phyloP scores from a whole-genome alignment of 352 stramenopile species.

The Globisporangium uncinulatum region DNA sequence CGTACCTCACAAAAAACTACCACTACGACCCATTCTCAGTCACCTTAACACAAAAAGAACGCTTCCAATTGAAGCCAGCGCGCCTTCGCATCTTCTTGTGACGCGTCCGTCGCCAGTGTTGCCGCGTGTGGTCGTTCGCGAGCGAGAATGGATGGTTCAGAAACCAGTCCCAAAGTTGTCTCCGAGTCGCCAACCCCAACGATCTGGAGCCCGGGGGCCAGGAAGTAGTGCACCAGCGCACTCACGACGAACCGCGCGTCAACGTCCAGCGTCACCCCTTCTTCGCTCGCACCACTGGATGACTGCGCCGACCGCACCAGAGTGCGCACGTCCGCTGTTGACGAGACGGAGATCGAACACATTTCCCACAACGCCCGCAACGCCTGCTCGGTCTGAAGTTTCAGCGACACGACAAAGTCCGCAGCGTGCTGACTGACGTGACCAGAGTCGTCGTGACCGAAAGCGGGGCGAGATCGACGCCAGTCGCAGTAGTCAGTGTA shows the following conservation, averaged over 20 bases:
- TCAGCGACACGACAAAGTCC: constrained; percentile 30
- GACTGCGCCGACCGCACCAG: background rate
- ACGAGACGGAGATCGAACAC: constrained; percentile 10
- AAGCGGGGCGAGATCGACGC: background rate
- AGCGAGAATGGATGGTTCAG: too few species aligned
- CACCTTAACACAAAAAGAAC: constrained; percentile 39
- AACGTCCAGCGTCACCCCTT: background rate
- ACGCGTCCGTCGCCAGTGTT: background rate
- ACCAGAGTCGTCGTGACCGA: background rate
- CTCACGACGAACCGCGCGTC: background rate
- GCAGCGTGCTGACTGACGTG: background rate
- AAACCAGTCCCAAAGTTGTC: background rate
- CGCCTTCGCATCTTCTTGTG: constrained; percentile 21
- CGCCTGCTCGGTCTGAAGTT: constrained; percentile 37
- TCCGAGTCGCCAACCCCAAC: background rate
- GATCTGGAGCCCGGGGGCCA: background rate
- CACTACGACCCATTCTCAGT: background rate
- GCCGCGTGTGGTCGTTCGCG: background rate
- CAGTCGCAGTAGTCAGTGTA: constrained; percentile 17
- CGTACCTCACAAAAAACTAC: background rate
- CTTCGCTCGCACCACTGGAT: background rate
- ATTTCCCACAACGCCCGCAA: constrained; percentile 32
- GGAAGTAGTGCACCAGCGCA: constrained; percentile 5
- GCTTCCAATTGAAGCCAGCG: constrained; percentile 59
- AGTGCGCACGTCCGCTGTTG: background rate